phyloP scores from a whole-genome alignment of 2,329 filamentous ascomycete species.

The Chrysoporthe deuterocubensis region DNA sequence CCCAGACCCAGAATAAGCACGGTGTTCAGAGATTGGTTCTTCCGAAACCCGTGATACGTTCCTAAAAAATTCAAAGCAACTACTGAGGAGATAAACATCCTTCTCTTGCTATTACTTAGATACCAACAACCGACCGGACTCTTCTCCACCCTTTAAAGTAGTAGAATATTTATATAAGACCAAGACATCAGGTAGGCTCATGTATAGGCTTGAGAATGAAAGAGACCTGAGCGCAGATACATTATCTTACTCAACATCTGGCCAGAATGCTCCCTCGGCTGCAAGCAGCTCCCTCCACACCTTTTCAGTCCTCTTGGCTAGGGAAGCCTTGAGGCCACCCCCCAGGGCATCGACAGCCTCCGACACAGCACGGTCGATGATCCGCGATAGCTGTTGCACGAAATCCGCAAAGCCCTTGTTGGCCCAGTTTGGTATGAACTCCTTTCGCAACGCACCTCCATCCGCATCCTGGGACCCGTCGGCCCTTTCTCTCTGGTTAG shows the following conservation, averaged over 20 bases:
- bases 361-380: constrained; percentile 59
- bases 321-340: constrained; percentile 38
- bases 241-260: constrained; percentile 33
- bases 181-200: no score
- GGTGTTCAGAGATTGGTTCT: no score
- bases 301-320: constrained; percentile 46
- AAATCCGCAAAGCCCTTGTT: constrained; percentile 63
- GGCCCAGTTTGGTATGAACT: constrained; percentile 73
- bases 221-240: neutral
- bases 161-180: no score
- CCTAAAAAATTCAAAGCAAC: no score
- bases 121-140: no score
- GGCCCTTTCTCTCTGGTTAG: constrained; percentile 37
- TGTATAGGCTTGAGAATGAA: no score
- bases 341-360: constrained; percentile 41
- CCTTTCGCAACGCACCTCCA: constrained; percentile 64
- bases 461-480: constrained; percentile 55
- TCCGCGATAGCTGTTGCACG: constrained; percentile 56
- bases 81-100: no score
- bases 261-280: constrained; percentile 65
- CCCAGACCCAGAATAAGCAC: no score
- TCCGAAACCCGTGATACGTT: no score
- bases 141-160: no score
- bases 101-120: no score
- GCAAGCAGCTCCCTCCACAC: constrained; percentile 56